A percentile compares a stretch with the other conserved stretches of the same genome.
These are phyloP conservation scores for Populus hybrid DNA, from an alignment of 441 rosid genomes.

Conservation along the genomic window DNA sequence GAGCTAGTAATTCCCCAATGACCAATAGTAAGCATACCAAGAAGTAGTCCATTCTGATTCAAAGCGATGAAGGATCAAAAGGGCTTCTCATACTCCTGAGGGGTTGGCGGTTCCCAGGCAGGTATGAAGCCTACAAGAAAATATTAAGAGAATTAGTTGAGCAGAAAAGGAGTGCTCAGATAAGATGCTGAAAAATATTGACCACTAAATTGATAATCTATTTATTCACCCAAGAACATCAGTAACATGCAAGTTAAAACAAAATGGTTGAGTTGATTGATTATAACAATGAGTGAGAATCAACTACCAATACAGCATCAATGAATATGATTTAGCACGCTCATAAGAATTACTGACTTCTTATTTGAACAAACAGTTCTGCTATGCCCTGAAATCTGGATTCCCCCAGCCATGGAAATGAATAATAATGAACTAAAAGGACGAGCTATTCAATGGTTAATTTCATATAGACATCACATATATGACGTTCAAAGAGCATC, in stretches of 20 bases:
- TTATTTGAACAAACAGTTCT: not conserved
- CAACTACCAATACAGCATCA: not conserved
- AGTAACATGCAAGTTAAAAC: not conserved
- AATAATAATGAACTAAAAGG: not conserved
- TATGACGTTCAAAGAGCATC: not conserved
- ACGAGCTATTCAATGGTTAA: not conserved
- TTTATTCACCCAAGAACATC: not conserved
- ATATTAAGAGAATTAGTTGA: slow-evolving; percentile 10
- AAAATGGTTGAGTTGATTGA: not conserved
- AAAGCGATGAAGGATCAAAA: slow-evolving; percentile 40
- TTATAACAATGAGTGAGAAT: not conserved
- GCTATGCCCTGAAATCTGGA: not conserved
- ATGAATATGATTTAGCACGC: not conserved
- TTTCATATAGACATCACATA: not conserved
- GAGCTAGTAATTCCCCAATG: not conserved
- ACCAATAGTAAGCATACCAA: slow-evolving; percentile 11
- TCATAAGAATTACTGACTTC: not conserved
- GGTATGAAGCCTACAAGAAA: slow-evolving; percentile 67
- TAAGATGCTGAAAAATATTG: not conserved
- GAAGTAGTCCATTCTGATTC: slow-evolving; percentile 13
- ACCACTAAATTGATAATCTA: not conserved
- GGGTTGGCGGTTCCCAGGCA: slow-evolving; percentile 80
- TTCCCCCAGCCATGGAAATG: not conserved
- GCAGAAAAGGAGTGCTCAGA: slow-evolving; percentile 2
- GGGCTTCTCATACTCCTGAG: slow-evolving; percentile 77